These are phyloP conservation scores for Ilyonectria sp. DNA, from an alignment of 2,329 filamentous ascomycete genomes.

Conservation along the genomic window DNA sequence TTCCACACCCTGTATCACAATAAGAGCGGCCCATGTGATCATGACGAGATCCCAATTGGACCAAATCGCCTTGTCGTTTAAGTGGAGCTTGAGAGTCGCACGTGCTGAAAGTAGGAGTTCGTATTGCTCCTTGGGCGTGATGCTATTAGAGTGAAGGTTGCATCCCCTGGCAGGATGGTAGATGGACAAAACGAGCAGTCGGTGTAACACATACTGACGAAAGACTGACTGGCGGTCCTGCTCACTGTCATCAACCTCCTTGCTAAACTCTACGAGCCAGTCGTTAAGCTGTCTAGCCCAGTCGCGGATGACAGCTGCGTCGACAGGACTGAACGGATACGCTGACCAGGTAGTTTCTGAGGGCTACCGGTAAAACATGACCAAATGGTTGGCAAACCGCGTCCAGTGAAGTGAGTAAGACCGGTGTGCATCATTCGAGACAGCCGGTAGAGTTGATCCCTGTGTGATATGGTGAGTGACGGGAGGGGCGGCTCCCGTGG, in stretches of 20 bases:
- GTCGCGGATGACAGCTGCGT: conserved; percentile 24
- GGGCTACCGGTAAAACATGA: conserved; percentile 50
- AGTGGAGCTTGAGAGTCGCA: conserved; percentile 19
- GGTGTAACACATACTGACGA: conserved; percentile 22
- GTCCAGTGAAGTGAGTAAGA: conserved; percentile 58
- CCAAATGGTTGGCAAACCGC: conserved; percentile 60
- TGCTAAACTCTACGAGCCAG: conserved; percentile 25
- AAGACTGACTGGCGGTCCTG: conserved; percentile 11
- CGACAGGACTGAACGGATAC: conserved; percentile 12
- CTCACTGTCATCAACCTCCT: background rate
- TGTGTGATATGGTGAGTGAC: conserved; percentile 54
- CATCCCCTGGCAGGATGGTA: conserved; percentile 21
- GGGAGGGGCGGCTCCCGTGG: conserved; percentile 57
- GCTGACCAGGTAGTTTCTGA: background rate
- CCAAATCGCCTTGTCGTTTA: conserved; percentile 21
- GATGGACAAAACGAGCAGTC: conserved; percentile 19
- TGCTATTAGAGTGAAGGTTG: conserved; percentile 20
- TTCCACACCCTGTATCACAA: conserved; percentile 24
- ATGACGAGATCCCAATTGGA: conserved; percentile 24
- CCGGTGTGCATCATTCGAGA: conserved; percentile 63
- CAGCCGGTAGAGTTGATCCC: conserved; percentile 58
- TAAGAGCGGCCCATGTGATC: conserved; percentile 24
- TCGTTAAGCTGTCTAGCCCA: conserved; percentile 25
- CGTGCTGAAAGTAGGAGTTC: conserved; percentile 22
- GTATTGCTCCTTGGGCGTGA: conserved; percentile 21